phyloP scores from a whole-genome alignment of 2,329 filamentous ascomycete genomes.

The Microsporum audouinii region DNA sequence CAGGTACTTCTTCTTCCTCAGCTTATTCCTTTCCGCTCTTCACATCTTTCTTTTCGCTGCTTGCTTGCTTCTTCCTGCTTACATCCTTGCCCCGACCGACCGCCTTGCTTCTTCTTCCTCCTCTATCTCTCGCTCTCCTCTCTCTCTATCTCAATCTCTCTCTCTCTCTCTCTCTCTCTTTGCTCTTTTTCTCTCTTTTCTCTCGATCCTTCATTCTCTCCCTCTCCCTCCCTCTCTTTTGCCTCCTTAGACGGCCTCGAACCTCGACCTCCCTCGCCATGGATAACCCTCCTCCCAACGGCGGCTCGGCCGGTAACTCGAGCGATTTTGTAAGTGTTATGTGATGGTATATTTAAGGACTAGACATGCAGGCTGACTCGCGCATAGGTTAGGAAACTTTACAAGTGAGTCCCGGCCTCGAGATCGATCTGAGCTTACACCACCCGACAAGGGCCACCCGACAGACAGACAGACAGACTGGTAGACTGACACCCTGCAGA shows the following conservation, averaged over 20 bases:
- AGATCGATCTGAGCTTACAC: too few relatives aligned
- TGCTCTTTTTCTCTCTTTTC: neutral
- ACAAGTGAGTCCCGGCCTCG: constrained; percentile 58
- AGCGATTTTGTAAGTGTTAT: constrained; percentile 77
- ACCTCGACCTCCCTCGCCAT: constrained; percentile 4
- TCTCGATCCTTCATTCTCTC: neutral
- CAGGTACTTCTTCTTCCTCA: too few relatives aligned
- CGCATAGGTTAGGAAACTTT: constrained; percentile 82
- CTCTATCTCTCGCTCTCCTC: neutral
- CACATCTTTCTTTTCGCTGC: too few relatives aligned
- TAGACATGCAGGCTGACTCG: constrained; percentile 14
- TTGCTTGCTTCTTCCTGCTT: too few relatives aligned
- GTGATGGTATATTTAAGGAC: constrained; percentile 1
- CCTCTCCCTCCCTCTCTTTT: neutral
- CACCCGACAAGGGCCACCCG: too few relatives aligned
- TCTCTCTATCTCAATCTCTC: constrained; percentile 5
- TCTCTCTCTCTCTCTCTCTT: neutral
- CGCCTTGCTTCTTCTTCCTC: neutral
- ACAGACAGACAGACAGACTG: too few relatives aligned
- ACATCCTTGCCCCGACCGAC: neutral
- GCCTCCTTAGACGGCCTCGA: neutral
- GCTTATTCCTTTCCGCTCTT: too few relatives aligned
- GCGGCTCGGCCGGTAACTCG: constrained; percentile 58
- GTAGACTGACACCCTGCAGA: constrained; percentile 36
- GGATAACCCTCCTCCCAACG: constrained; percentile 9